These are phyloP conservation scores for Thermomucor indicae-seudaticae DNA, from an alignment of 371 early-diverging fungal species.

Conservation along the genomic window DNA sequence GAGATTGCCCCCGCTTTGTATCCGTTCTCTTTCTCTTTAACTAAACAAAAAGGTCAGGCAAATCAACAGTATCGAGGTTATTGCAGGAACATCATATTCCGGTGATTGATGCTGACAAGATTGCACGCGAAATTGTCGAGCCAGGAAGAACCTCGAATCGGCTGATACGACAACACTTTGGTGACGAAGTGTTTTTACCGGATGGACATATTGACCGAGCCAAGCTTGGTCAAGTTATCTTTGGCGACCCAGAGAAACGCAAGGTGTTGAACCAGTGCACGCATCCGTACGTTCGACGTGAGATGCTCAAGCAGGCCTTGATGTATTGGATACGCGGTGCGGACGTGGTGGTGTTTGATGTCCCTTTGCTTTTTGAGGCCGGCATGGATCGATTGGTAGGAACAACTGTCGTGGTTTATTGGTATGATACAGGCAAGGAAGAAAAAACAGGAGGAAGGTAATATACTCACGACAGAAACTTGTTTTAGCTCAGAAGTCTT, in stretches of 20 bases:
- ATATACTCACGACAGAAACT: neutral
- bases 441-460: neutral
- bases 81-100: conserved; percentile 58
- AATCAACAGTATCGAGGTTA: conserved; percentile 78
- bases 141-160: conserved; percentile 73
- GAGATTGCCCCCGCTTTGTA: neutral
- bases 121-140: conserved; percentile 85
- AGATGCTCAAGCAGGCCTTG: conserved; percentile 72
- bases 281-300: conserved; percentile 82
- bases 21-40: neutral
- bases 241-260: conserved; percentile 69
- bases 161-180: conserved; percentile 73
- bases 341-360: conserved; percentile 80
- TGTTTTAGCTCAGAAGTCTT: conserved; percentile 60
- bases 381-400: conserved; percentile 72
- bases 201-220: conserved; percentile 66
- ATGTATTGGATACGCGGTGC: conserved; percentile 66
- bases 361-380: conserved; percentile 87
- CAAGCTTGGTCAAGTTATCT: conserved; percentile 78
- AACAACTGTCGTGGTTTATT: conserved; percentile 76
- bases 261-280: conserved; percentile 76
- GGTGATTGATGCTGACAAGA: conserved; percentile 90
- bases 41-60: conserved; percentile 34
- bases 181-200: conserved; percentile 57
- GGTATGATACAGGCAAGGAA: conserved; percentile 37